Conservation (phyloP, 1,284 basidiomycete genomes). For the Coniferiporia weirii region DNA sequence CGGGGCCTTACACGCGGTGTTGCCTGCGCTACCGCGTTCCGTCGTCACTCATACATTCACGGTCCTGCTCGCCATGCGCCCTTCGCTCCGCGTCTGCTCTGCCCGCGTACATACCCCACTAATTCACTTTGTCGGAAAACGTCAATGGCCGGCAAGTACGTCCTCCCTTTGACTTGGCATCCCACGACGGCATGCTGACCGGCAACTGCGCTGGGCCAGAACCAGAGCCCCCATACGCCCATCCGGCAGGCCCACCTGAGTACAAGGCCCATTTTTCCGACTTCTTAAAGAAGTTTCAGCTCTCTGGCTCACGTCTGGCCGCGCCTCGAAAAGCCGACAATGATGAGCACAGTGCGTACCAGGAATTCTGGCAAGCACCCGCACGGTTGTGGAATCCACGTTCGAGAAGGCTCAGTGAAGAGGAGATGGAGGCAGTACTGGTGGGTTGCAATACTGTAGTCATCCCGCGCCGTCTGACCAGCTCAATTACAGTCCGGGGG, state of each 20-base stretch:
- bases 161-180: slow-evolving; percentile 3
- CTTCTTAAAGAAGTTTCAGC: slow-evolving; percentile 49
- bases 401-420: slow-evolving; percentile 50
- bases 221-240: slow-evolving; percentile 56
- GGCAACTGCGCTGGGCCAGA: slow-evolving; percentile 33
- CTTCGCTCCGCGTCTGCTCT: slow-evolving; percentile 40
- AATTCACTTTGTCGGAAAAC: slow-evolving; percentile 77
- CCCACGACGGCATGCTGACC: slow-evolving; percentile 7
- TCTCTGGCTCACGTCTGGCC: slow-evolving; percentile 27
- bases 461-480: background rate
- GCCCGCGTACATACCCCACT: slow-evolving; percentile 54
- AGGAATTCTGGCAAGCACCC: slow-evolving; percentile 80
- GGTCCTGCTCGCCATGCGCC: no score
- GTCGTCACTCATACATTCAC: background rate
- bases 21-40: no score
- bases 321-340: slow-evolving; percentile 28
- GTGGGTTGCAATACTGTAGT: slow-evolving; percentile 39
- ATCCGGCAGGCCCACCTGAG: slow-evolving; percentile 73
- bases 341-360: slow-evolving; percentile 34
- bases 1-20: no score
- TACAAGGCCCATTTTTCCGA: slow-evolving; percentile 57
- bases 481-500: slow-evolving; percentile 57
- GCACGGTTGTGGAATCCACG: slow-evolving; percentile 60
- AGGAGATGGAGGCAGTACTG: slow-evolving; percentile 76
- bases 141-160: slow-evolving; percentile 55